A percentile compares a stretch with the other conserved stretches of the same genome.
Conservation (phyloP, 805 yeast genomes). For the Vanderwaltozyma yarrowii region DNA sequence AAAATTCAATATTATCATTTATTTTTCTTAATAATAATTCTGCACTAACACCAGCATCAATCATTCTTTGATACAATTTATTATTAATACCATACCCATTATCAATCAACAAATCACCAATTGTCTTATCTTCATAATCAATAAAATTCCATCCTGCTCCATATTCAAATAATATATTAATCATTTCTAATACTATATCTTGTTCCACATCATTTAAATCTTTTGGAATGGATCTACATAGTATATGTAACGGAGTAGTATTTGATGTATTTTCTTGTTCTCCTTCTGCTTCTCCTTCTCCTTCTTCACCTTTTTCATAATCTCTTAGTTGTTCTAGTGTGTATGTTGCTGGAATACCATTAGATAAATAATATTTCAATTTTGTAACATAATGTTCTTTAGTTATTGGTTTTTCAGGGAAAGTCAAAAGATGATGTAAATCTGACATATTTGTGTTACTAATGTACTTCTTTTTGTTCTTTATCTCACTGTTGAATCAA, state of each 20-base stretch:
- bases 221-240: constrained; percentile 42
- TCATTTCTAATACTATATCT: constrained; percentile 40
- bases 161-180: constrained; percentile 58
- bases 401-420: constrained; percentile 44
- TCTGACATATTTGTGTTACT: constrained; percentile 47
- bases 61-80: constrained; percentile 39
- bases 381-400: constrained; percentile 32
- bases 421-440: constrained; percentile 51
- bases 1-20: constrained; percentile 48
- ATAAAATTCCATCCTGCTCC: constrained; percentile 91
- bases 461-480: not conserved
- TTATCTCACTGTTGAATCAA: too few relatives aligned
- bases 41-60: constrained; percentile 85
- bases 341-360: constrained; percentile 75
- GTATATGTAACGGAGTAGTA: constrained; percentile 72
- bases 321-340: constrained; percentile 68
- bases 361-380: constrained; percentile 38
- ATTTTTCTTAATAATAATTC: constrained; percentile 71
- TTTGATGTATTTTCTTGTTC: constrained; percentile 37
- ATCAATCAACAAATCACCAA: constrained; percentile 69
- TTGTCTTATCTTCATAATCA: constrained; percentile 63
- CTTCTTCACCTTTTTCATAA: constrained; percentile 33
- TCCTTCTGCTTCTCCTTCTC: constrained; percentile 5
- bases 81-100: constrained; percentile 33
- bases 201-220: constrained; percentile 32